A percentile compares a stretch with the other conserved stretches of the same genome.
Conservation (phyloP, 345 rosid species). For the Rhodamnia rubescens region DNA sequence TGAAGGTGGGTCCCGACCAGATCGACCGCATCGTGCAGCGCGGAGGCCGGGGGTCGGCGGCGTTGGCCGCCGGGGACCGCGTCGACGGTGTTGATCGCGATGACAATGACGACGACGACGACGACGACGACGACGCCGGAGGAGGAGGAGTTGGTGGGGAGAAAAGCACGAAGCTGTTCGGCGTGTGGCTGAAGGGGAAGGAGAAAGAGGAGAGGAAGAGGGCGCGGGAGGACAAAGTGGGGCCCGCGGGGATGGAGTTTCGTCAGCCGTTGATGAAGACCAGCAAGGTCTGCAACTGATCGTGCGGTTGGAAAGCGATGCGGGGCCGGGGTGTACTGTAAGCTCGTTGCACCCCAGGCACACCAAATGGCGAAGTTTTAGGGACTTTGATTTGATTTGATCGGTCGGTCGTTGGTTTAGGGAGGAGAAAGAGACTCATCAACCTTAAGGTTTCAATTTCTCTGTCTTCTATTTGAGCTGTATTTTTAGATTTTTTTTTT, state of each 20-base stretch:
- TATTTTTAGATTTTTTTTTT: background rate
- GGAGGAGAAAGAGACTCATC: background rate
- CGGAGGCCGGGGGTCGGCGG: conserved; percentile 13
- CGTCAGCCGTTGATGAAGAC: conserved; percentile 37
- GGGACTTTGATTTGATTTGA: background rate
- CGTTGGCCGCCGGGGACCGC: background rate
- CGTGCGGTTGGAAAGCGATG: background rate
- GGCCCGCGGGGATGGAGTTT: conserved; percentile 36
- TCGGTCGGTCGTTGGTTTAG: background rate
- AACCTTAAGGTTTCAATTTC: background rate
- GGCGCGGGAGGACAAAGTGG: conserved; percentile 46
- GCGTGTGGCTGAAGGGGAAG: conserved; percentile 60
- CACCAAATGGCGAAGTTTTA: background rate
- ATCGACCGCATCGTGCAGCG: conserved; percentile 51
- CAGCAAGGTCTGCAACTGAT: conserved; percentile 65
- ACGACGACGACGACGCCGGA: background rate
- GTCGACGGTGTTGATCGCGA: background rate
- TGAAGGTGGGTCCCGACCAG: conserved; percentile 66
- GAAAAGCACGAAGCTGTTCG: conserved; percentile 60
- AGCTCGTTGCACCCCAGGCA: background rate
- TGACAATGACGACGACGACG: background rate
- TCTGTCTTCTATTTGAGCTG: background rate
- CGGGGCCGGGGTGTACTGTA: background rate
- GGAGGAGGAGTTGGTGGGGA: conserved; percentile 12
- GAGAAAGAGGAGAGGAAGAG: conserved; percentile 34